Conservation (phyloP, 768 basidiomycete species). For the Tulasnella sp. region DNA sequence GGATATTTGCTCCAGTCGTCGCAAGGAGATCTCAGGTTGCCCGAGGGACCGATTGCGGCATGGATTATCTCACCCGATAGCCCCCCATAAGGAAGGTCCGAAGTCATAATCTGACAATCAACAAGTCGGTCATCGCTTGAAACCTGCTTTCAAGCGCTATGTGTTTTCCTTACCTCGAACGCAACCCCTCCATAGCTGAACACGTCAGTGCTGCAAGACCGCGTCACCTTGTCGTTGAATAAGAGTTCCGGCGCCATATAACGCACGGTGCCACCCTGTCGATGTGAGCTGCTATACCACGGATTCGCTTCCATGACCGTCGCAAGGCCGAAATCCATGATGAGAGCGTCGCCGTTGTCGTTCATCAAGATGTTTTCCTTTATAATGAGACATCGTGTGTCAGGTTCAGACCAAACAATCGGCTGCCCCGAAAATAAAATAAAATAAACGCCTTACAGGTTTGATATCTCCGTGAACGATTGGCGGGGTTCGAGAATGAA, state of each 20-base stretch:
- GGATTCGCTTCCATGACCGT: neutral
- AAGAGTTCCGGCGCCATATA: neutral
- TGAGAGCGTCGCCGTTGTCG: neutral
- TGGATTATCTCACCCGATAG: neutral
- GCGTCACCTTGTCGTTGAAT: too few relatives aligned
- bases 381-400: neutral
- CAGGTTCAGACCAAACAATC: too few relatives aligned
- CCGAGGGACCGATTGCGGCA: neutral
- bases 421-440: too few relatives aligned
- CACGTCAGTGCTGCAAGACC: neutral
- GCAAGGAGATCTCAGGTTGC: neutral
- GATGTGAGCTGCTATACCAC: neutral
- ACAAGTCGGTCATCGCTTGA: neutral
- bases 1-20: neutral
- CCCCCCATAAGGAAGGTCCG: neutral
- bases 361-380: neutral
- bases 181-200: neutral
- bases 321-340: neutral
- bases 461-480: neutral
- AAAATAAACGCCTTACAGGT: too few relatives aligned
- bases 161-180: neutral
- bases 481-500: neutral
- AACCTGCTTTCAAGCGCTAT: neutral
- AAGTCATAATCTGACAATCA: neutral
- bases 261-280: neutral